Evolutionary conservation across 306 rosid genomes (phyloP), one percentile per base, ranked within the genome.

Genomic region (Malus domestica): DNA sequence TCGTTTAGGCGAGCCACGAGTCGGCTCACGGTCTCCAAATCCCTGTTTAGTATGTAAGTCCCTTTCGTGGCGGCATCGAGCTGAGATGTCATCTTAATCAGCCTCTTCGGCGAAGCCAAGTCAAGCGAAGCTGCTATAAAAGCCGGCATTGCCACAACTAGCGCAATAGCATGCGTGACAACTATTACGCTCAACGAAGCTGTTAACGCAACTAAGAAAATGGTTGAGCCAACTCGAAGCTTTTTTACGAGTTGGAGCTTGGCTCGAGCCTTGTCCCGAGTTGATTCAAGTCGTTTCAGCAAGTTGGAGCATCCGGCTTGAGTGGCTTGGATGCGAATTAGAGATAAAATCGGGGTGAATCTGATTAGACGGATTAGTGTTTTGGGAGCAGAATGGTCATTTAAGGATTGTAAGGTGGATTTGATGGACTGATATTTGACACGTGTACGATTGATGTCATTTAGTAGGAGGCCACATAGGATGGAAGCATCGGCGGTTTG

Each of bases 51-150:
- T 69, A 86, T 93, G 54, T 89, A 93, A 3, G 76, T 83, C 13
- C 97, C 98, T 70, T 93, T 93, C 0, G 93, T 86, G 2, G 98
- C 91, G 2, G 90, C 83, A 2, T 93, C 90, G 0, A 93, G 88
- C 5, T 74, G 93, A 74, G 90, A 76, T 2, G 13, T 62, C 12
- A 19, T 71, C 63, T 27, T 78, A 10, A 74, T 75, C 13, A 88
- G 23, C 79, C 76, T 83, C 44, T 62, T 83, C 2, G 82, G 33
- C 0, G 83, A 86, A 12, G 78, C 76, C 63, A 81, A 16, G 74
- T 88, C 78, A 20, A 79, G 16, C 0, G 85, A 70, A 60, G 76
- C 84, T 44, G 42, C 79, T 5, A 85, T 6, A 8, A 88, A n/a
- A 8, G 86, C 82, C 0, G 96, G 90, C 57, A 70, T 55, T 10